phyloP scores from a whole-genome alignment of 2,329 filamentous ascomycete species.

The Trichoderma polysporum region DNA sequence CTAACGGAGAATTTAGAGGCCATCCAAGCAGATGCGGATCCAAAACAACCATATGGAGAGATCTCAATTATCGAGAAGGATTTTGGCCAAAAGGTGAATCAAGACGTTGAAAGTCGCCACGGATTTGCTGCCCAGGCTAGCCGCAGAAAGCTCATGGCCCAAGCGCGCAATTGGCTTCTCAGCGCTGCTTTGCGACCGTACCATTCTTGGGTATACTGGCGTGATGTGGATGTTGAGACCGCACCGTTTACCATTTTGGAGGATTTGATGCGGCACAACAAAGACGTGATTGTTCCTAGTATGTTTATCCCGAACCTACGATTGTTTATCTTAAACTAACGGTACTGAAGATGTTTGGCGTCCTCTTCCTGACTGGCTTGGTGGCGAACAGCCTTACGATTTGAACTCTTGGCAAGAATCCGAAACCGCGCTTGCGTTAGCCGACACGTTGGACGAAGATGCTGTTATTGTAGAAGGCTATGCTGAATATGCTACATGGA shows the following conservation, averaged over 20 bases:
- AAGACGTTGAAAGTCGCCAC: constrained; percentile 96
- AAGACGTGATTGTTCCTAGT: constrained; percentile 98
- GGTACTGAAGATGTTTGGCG: constrained; percentile 82
- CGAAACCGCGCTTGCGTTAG: constrained; percentile 88
- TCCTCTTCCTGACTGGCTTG: constrained; percentile 97
- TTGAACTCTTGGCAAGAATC: constrained; percentile 99
- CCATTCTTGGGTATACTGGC: constrained; percentile 99
- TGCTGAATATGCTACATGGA: constrained; percentile 97
- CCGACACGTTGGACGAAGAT: constrained; percentile 94
- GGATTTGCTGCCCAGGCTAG: constrained; percentile 95
- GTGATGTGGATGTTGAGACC: constrained; percentile 97
- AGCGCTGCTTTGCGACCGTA: constrained; percentile 91
- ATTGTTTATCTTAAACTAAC: constrained; percentile 28
- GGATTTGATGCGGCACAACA: constrained; percentile 98
- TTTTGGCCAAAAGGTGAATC: constrained; percentile 95
- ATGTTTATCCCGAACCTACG: constrained; percentile 43
- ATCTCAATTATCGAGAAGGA: constrained; percentile 98
- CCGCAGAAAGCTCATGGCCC: constrained; percentile 94
- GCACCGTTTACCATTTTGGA: constrained; percentile 95
- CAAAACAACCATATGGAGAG: constrained; percentile 84
- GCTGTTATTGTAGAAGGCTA: constrained; percentile 99
- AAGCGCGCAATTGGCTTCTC: constrained; percentile 94
- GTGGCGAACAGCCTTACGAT: constrained; percentile 97
- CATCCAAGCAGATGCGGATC: constrained; percentile 77
- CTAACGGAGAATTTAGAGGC: constrained; percentile 73